Base-by-base conservation (phyloP, 176 grass and related monocot species). In the Cymbopogon citratus region DNA sequence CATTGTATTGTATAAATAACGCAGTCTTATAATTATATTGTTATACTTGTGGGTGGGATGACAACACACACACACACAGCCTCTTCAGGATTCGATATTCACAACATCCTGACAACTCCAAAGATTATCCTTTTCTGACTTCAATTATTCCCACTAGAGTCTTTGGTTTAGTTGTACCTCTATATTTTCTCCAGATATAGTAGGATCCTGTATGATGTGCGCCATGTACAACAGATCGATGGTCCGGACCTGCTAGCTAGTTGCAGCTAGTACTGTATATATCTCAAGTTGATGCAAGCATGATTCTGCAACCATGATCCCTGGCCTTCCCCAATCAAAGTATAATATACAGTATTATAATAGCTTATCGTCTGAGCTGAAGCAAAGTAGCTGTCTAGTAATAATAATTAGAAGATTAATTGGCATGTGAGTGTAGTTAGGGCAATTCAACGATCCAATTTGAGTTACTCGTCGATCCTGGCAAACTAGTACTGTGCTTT, bases 241-340 rank as follows among this genome's bases (percentile, higher is more conserved):
- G 19, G 31, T 9, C 12, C 44, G 23, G 15, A 12, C 10, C 15
- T 49, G 46, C 21, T 60, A 75, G 74, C 28, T 49, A 54, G 85
- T 38, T 49, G 62, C 66, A 51, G 51, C 16, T 63, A 40, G 15
- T 52, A 29, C 11, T 77, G 27, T 64, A 28, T 45, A 49, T 64
- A 78, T 18, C 24, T 34, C 70, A 89, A 80, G 51, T 89, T 80
- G 77, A 56, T 63, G 71, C 48, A 80, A 70, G 34, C 77, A 76
- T 77, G 43, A 85, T 13, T 41, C 70, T 81, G 18, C 34, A 83
- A 73, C 36, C 36, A 28, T 12, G 46, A 38, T 44, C 10, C 78
- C 28, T 65, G 27, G 27, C 40, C 49, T 51, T 57, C 62, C 76
- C 38, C 46, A 52, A 76, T n/a, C 61, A 33, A 16, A 63, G 2